These are phyloP conservation scores for Gossypium trilobum DNA, from an alignment of 441 rosid species.

Conservation along the genomic window DNA sequence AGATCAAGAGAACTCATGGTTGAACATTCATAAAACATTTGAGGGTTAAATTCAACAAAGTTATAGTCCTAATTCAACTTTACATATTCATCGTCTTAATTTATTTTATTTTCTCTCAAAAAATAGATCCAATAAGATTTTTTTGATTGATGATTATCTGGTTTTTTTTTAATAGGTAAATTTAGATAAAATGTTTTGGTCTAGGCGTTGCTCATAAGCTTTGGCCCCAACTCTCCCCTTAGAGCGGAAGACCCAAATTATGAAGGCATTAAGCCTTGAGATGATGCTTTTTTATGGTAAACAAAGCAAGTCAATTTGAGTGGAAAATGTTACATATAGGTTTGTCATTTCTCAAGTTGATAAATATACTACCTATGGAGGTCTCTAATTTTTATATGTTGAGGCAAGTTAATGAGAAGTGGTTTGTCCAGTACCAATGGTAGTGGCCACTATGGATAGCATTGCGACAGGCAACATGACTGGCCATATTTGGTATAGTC, in stretches of 20 bases:
- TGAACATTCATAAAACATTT: too few species aligned
- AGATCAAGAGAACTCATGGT: too few species aligned
- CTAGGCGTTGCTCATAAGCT: conserved; percentile 80
- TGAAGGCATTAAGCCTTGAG: conserved; percentile 53
- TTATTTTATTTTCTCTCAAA: not conserved
- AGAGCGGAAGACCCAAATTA: conserved; percentile 71
- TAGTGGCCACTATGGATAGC: too few species aligned
- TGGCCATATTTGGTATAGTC: too few species aligned
- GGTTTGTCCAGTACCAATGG: too few species aligned
- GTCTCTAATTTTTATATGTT: conserved; percentile 14
- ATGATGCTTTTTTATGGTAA: conserved; percentile 69
- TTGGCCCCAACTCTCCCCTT: conserved; percentile 55
- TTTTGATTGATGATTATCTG: not conserved
- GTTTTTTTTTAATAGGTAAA: conserved; percentile 33
- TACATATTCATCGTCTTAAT: too few species aligned
- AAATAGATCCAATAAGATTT: not conserved
- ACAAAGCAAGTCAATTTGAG: conserved; percentile 72
- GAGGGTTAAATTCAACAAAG: too few species aligned
- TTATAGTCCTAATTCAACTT: too few species aligned
- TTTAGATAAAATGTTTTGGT: conserved; percentile 66
- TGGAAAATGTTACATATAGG: conserved; percentile 62
- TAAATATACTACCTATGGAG: conserved; percentile 69
- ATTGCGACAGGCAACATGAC: too few species aligned
- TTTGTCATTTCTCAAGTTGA: conserved; percentile 70
- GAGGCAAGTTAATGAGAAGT: too few species aligned